Percentiles rank a stretch among this genome's conserved stretches.
phyloP scores from a whole-genome alignment of 2,329 filamentous ascomycete species.

The Pseudogymnoascus sp. region DNA sequence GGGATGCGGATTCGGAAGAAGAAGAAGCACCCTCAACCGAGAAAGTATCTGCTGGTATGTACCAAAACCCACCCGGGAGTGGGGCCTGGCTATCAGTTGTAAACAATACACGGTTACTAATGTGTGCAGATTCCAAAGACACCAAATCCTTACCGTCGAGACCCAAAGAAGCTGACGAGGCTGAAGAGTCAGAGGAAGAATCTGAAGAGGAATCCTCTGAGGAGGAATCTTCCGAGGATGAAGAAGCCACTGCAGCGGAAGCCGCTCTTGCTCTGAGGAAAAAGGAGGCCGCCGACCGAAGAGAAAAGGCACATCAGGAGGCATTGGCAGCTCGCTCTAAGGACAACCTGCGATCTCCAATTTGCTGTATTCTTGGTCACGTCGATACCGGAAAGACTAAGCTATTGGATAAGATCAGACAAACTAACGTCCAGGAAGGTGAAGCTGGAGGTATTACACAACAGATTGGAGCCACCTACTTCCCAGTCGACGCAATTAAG shows the following conservation, averaged over 20 bases:
- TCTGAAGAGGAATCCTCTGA: slow-evolving; percentile 48
- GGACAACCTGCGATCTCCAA: slow-evolving; percentile 91
- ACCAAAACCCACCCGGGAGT: slow-evolving; percentile 22
- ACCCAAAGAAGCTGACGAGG: slow-evolving; percentile 24
- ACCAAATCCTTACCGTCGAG: slow-evolving; percentile 25
- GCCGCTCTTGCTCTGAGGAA: slow-evolving; percentile 71
- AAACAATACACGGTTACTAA: slow-evolving; percentile 23
- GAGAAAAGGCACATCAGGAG: slow-evolving; percentile 84
- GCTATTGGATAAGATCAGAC: slow-evolving; percentile 93
- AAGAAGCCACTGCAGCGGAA: slow-evolving; percentile 66
- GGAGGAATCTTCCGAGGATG: slow-evolving; percentile 59
- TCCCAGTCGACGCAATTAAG: slow-evolving; percentile 86
- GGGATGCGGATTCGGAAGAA: slow-evolving; percentile 80
- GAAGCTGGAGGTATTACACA: slow-evolving; percentile 99
- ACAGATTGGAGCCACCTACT: slow-evolving; percentile 98
- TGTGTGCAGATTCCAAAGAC: slow-evolving; percentile 13
- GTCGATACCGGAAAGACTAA: slow-evolving; percentile 99
- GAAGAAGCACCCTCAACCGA: slow-evolving; percentile 39
- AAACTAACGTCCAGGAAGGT: slow-evolving; percentile 97
- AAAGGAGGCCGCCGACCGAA: slow-evolving; percentile 78
- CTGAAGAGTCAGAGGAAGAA: slow-evolving; percentile 47
- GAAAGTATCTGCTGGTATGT: not conserved
- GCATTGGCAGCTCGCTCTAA: slow-evolving; percentile 85
- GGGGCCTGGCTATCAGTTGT: slow-evolving; percentile 24
- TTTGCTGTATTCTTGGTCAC: slow-evolving; percentile 99